Evolutionary conservation across 306 rosid species (phyloP).

Genomic region (Purshia tridentata): DNA sequence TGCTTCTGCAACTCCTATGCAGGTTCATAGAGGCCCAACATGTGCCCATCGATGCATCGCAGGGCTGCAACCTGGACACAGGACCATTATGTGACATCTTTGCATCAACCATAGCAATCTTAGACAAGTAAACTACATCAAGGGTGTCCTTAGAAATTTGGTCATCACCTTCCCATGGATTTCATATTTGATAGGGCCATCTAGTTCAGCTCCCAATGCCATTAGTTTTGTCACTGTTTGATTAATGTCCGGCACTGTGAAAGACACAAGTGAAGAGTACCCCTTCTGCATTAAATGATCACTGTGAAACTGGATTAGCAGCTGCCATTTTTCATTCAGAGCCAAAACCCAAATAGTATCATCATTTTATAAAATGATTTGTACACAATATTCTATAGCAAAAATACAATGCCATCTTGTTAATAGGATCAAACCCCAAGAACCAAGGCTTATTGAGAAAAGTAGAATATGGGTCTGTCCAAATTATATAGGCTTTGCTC

Average conservation of each 20-base stretch:
- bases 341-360: not conserved
- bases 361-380: not conserved
- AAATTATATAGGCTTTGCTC: not conserved
- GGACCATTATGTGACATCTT: constrained; percentile 1
- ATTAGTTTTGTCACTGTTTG: constrained; percentile 58
- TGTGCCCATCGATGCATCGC: constrained; percentile 76
- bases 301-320: constrained; percentile 46
- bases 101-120: not conserved
- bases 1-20: constrained; percentile 35
- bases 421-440: not conserved
- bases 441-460: not conserved
- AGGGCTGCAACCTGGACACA: constrained; percentile 66
- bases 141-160: not conserved
- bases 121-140: not conserved
- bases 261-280: constrained; percentile 66
- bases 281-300: constrained; percentile 62
- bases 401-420: not conserved
- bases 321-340: constrained; percentile 10
- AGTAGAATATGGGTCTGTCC: not conserved
- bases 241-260: constrained; percentile 72
- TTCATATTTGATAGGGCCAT: constrained; percentile 77
- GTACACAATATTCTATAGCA: not conserved
- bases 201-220: constrained; percentile 79
- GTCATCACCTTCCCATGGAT: constrained; percentile 68
- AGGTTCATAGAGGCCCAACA: constrained; percentile 81